A percentile compares a stretch with the other conserved stretches of the same genome.
phyloP scores from a whole-genome alignment of 75 land plant genomes.

The Gnetum montanum region DNA sequence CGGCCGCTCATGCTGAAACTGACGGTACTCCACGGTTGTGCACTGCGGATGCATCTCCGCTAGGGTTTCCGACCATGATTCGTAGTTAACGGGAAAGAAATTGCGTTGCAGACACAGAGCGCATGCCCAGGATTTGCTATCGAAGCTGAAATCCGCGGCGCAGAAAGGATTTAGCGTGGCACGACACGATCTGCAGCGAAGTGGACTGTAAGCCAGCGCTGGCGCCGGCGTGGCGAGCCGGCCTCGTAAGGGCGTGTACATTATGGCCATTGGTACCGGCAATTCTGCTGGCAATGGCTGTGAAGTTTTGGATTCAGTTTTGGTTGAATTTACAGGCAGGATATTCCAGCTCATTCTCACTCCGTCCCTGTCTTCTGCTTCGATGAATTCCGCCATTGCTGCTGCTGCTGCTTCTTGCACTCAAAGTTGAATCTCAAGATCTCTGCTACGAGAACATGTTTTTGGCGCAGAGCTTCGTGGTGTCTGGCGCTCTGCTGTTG shows the following conservation, averaged over 20 bases:
- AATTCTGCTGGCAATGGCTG: too few relatives aligned
- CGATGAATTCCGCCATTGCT: slow-evolving; percentile 81
- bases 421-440: too few relatives aligned
- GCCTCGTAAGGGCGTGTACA: slow-evolving; percentile 74
- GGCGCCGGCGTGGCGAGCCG: slow-evolving; percentile 16
- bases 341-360: slow-evolving; percentile 99
- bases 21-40: slow-evolving; percentile 82
- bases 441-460: too few relatives aligned
- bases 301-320: slow-evolving; percentile 38
- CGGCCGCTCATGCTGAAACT: too few relatives aligned
- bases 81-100: slow-evolving; percentile 75
- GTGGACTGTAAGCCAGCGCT: slow-evolving; percentile 78
- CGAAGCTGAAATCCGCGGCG: slow-evolving; percentile 46
- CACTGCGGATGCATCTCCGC: slow-evolving; percentile 84
- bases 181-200: slow-evolving; percentile 90
- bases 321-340: slow-evolving; percentile 74
- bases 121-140: slow-evolving; percentile 88
- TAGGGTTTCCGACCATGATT: slow-evolving; percentile 54
- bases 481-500: too few relatives aligned
- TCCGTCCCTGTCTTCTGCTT: slow-evolving; percentile 73
- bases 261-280: slow-evolving; percentile 68
- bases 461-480: too few relatives aligned
- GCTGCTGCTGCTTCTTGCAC: background rate
- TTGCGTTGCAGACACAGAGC: slow-evolving; percentile 89
- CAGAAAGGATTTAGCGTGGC: slow-evolving; percentile 83